These are phyloP conservation scores for Saksenaea vasiformis DNA, from an alignment of 371 early-diverging fungal species.

Conservation along the genomic window DNA sequence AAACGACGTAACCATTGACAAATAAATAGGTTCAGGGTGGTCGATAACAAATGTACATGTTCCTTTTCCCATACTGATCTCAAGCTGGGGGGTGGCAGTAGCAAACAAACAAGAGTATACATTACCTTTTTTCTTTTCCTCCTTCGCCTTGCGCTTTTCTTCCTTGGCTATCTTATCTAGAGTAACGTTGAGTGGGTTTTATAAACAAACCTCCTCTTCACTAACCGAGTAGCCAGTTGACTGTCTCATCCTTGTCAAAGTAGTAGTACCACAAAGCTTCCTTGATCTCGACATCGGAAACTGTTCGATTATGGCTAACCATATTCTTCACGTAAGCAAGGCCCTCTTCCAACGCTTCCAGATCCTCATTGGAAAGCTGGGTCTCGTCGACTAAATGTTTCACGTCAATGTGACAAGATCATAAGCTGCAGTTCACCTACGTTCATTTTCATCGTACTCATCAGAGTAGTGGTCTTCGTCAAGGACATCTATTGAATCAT, in stretches of 20 bases:
- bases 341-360: slow-evolving; percentile 54
- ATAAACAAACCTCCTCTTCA: background rate
- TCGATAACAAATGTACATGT: background rate
- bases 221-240: slow-evolving; percentile 63
- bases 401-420: background rate
- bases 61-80: background rate
- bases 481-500: slow-evolving; percentile 51
- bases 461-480: slow-evolving; percentile 64
- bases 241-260: slow-evolving; percentile 58
- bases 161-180: slow-evolving; percentile 44
- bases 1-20: too few relatives aligned
- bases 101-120: slow-evolving; percentile 1
- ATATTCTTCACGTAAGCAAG: slow-evolving; percentile 49
- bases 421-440: slow-evolving; percentile 6
- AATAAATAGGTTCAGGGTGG: too few relatives aligned
- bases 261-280: slow-evolving; percentile 70
- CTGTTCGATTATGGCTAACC: slow-evolving; percentile 51
- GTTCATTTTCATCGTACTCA: slow-evolving; percentile 56
- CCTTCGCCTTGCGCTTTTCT: slow-evolving; percentile 46
- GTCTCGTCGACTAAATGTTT: slow-evolving; percentile 32
- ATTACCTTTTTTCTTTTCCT: slow-evolving; percentile 44
- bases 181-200: background rate
- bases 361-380: slow-evolving; percentile 48
- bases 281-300: slow-evolving; percentile 60
- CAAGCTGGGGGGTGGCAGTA: background rate